Evolutionary conservation across 352 stramenopile species (phyloP).

Genomic region (Phytopythium delawarense): DNA sequence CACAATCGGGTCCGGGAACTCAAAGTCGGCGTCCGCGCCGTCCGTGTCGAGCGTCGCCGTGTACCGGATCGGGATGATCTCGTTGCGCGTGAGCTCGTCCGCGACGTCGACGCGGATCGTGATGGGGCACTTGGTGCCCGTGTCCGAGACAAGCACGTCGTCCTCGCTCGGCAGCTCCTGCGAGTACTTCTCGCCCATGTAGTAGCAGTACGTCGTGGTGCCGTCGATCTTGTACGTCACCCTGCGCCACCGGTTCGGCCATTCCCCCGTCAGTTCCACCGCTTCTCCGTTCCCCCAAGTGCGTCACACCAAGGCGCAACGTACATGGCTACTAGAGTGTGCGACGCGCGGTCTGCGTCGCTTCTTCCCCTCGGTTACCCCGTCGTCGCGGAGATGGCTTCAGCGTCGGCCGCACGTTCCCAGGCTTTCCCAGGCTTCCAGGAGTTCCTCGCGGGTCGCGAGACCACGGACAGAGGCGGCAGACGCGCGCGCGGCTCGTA

Average conservation of each 20-base stretch:
- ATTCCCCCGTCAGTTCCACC: background rate
- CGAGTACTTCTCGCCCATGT: conserved; percentile 59
- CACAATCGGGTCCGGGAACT: conserved; percentile 49
- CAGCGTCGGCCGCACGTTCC: background rate
- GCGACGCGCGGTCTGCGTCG: background rate
- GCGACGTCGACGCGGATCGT: conserved; percentile 63
- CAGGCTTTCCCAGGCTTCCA: background rate
- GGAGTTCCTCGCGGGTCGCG: background rate
- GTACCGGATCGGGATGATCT: conserved; percentile 50
- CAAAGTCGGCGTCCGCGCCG: conserved; percentile 36
- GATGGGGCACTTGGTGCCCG: conserved; percentile 49
- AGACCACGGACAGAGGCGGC: background rate
- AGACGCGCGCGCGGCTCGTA: background rate
- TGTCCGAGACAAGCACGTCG: conserved; percentile 35
- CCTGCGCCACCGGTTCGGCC: conserved; percentile 9
- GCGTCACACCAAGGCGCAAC: background rate
- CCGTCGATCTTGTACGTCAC: conserved; percentile 69
- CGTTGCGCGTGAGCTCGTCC: conserved; percentile 38
- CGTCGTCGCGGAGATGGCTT: background rate
- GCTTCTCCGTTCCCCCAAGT: background rate
- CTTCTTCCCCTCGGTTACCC: background rate
- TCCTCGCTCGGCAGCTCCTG: conserved; percentile 35
- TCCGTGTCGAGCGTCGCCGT: conserved; percentile 58
- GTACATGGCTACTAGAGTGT: conserved; percentile 5
- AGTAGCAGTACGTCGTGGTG: conserved; percentile 83